Evolutionary conservation across 2,329 filamentous ascomycete species (phyloP), one percentile per base, ranked within the genome.

Genomic region (Colletotrichum incanum): DNA sequence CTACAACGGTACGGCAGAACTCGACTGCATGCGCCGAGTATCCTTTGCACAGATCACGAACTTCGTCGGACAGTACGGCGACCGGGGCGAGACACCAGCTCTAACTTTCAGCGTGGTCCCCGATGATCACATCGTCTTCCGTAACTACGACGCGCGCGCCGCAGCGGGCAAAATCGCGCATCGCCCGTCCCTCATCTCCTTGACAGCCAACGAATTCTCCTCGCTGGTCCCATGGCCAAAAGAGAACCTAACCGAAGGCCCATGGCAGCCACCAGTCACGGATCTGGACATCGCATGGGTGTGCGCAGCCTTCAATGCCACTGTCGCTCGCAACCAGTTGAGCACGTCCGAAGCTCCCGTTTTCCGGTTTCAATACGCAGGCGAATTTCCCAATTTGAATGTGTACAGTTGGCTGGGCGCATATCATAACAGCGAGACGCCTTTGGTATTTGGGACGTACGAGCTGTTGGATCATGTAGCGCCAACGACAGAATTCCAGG

Each of bases 331-430:
- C 63, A 79, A 76, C 75, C 74, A 61, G 16, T 71, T 75, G 39
- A 64, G 50, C 50, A 65, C 50, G 28, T 56, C 41, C 16, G 77
- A 77, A 20, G 72, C 78, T 0, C 76, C 78, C 2, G 83, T 83
- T 2, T 85, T 80, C 73, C 81, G 83, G 26, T 85, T 83, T 74
- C 76, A 80, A 56, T 84, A 83, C 72, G 78, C 78, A 3, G 83
- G 83, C 60, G 81, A 82, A 65, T 85, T 83, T 74, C 76, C 81
- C 26, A 85, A 86, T 70, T 79, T 85, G 61, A 79, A 79, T 18
- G 80, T 80, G 0, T 76, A 76, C 34, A 70, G 76, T 2, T 86
- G 83, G 82, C 77, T 85, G 55, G 84, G 84, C 7, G 83, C 83
- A 1, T 86, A 82, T 63, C 84, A 86, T 70, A 78, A 77, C 50